Percentiles rank a stretch among this genome's conserved stretches.
Conservation (phyloP, 31 red algal species). For the Odonthalia washingtoniensis region DNA sequence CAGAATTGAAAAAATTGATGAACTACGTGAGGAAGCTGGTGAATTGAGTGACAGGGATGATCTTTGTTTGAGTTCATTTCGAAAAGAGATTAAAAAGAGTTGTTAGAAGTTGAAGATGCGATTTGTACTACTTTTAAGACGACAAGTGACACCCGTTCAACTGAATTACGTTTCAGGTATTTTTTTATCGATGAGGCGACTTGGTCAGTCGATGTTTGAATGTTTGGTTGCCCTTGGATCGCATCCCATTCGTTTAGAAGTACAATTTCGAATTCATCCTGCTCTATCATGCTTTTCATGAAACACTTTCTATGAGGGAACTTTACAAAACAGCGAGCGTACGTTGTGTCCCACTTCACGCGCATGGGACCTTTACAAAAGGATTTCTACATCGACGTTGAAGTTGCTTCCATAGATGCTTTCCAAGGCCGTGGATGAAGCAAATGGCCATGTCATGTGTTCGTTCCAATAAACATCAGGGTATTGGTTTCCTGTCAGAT, state of each 20-base stretch:
- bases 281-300: slow-evolving; percentile 84
- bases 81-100: slow-evolving; percentile 72
- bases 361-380: slow-evolving; percentile 82
- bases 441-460: slow-evolving; percentile 91
- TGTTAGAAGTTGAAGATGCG: slow-evolving; percentile 86
- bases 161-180: slow-evolving; percentile 78
- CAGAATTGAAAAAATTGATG: slow-evolving; percentile 83
- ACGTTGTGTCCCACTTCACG: slow-evolving; percentile 87
- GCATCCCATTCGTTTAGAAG: slow-evolving; percentile 77
- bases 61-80: slow-evolving; percentile 71
- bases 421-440: slow-evolving; percentile 91
- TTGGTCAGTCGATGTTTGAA: slow-evolving; percentile 95
- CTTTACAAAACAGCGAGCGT: slow-evolving; percentile 89
- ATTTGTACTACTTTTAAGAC: slow-evolving; percentile 86
- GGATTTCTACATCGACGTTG: slow-evolving; percentile 88
- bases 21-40: slow-evolving; percentile 85
- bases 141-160: slow-evolving; percentile 76
- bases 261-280: slow-evolving; percentile 98
- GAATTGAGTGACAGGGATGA: slow-evolving; percentile 92
- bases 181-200: slow-evolving; percentile 96
- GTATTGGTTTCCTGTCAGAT: slow-evolving; percentile 93
- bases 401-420: slow-evolving; percentile 94
- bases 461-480: slow-evolving; percentile 94
- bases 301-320: slow-evolving; percentile 92
- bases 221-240: slow-evolving; percentile 81